Base-by-base conservation (phyloP, 73 alveolate species). In the Stentor roeselii region DNA sequence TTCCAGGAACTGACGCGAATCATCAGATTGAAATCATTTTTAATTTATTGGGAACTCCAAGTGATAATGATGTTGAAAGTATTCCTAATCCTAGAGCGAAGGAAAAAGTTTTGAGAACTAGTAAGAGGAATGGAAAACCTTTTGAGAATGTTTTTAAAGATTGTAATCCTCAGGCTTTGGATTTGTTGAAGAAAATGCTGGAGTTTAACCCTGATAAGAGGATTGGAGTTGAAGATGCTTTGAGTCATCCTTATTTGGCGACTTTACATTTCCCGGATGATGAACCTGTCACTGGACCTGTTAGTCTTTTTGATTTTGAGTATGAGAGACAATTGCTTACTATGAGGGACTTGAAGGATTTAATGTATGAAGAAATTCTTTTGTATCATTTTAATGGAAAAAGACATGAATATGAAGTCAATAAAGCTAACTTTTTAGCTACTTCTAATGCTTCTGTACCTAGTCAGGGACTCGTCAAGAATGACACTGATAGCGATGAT, bases 231-330 rank as follows among this genome's bases (percentile, higher is more conserved):
- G 98, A 95, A 59, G 90, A 95, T 58, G 97, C 97, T 32, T 58
- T 95, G 35, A 87, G 87, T 82, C 99, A 95, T 90, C 97, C 98
- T 37, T 95, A 86, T 86, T 38, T 95, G 39, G 86, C 85, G 0
- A 86, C 83, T 14, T 75, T 90, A 59, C 97, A 92, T 88, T 83
- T 42, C 82, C 90, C 90, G 3, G 94, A 88, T 36, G 90, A 88
- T 38, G 93, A 88, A 50, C 90, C 90, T 1, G 61, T 78, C 36
- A 75, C 87, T 6, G 90, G 60, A 3, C 90, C 90, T 42, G 90
- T 85, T 4, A 36, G 75, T 30, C 42, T 59, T 14, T 40, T 78
- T 14, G 90, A 85, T 40, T 85, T 85, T 58, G 88, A 78, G 80
- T 85, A 78, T 35, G 90, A 85, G 37, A 83, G 80, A 31, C 86